These are phyloP conservation scores for Suhomyces yuchorum DNA, from an alignment of 1,139 yeast genomes.

Conservation along the genomic window DNA sequence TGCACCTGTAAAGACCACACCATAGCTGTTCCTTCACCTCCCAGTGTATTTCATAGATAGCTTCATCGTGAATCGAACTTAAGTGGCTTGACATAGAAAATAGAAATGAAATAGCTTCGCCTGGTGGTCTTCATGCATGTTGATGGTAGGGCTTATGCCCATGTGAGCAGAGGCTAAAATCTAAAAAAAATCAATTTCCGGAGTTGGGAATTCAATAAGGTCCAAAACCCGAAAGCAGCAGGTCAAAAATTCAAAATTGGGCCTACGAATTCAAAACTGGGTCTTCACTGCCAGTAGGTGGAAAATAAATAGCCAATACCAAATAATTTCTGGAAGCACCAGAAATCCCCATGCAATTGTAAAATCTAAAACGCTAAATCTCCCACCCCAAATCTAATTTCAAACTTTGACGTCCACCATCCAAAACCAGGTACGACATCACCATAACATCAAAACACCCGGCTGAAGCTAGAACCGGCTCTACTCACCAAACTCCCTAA, in stretches of 20 bases:
- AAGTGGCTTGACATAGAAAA: neutral
- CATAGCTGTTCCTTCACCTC: no score
- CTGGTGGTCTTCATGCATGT: neutral
- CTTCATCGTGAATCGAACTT: neutral
- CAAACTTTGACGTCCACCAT: neutral
- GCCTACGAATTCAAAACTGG: neutral
- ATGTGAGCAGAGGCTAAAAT: neutral
- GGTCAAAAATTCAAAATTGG: neutral
- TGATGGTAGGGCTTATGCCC: neutral
- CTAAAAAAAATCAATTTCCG: neutral
- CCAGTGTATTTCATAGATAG: neutral
- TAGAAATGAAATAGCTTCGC: neutral
- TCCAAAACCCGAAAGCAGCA: neutral
- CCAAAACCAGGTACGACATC: neutral
- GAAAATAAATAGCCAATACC: no score
- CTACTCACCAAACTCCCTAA: no score
- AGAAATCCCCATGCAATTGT: neutral
- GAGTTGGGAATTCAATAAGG: neutral
- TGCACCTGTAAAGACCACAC: no score
- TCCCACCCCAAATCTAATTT: neutral
- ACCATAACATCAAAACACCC: neutral
- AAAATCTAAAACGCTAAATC: neutral
- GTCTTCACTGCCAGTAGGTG: no score
- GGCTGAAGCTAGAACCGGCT: no score
- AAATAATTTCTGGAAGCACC: neutral